Base-by-base conservation (phyloP, 345 rosid genomes). In the Eucalyptus fibrosa region DNA sequence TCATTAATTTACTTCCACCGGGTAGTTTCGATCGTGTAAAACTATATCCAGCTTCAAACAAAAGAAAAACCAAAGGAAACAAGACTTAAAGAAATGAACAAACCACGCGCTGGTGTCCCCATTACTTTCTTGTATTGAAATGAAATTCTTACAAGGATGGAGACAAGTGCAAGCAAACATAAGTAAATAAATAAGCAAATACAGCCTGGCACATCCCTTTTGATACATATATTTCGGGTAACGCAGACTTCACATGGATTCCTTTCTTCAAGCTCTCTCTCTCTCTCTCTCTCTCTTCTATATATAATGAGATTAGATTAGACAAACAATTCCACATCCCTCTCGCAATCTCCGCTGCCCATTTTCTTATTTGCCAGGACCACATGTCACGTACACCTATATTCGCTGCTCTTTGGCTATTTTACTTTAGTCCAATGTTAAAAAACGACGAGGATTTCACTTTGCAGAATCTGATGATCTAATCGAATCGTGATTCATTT, bases 161-260 rank as follows among this genome's bases (percentile, higher is more conserved):
- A 90, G 92, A 93, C 93, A 91, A 88, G 69, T 86, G 87, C 92
- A 93, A 91, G 93, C 90, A 87, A 90, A 89, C 80, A 7, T 40
- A 69, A 88, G 30, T 23, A 89, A 92, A 89, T 26, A 82, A 82
- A 90, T 86, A 80, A 91, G 89, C 90, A 72, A 88, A 77, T 12
- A 40, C 69, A 88, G 89, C 90, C 95, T 94, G 94, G 93, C n/a
- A n/a, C n/a, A n/a, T n/a, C n/a, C n/a, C n/a, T n/a, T n/a, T 80
- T 47, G 83, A 55, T 69, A 89, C 89, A 32, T 56, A 34, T 34
- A 56, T 86, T 45, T 53, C 85, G 85, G 85, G 85, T 40, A 77
- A 40, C 85, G 85, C 93, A 88, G 90, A 67, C 91, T 81, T 94
- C 97, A 94, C 96, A 94, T 96, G 96, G 95, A 92, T 92, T 92